Conservation (phyloP, 768 basidiomycete genomes). For the Pisolithus sp. region DNA sequence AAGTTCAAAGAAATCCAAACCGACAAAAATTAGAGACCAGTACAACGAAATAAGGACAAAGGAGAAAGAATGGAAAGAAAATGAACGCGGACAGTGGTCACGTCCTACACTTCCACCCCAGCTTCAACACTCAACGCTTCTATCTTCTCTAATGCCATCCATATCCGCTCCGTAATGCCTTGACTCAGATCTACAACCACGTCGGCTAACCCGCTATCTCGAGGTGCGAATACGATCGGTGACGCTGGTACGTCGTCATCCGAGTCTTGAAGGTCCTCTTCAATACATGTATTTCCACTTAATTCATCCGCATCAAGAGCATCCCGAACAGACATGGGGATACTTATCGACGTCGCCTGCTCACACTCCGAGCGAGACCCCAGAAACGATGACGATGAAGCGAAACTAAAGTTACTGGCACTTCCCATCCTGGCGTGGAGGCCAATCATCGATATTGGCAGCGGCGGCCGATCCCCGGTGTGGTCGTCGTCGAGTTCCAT, state of each 20-base stretch:
- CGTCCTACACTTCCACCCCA: no score
- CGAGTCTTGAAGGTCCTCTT: no score
- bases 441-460: background rate
- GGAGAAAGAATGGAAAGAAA: background rate
- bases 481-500: no score
- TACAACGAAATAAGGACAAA: no score
- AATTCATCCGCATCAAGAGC: background rate
- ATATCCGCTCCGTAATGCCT: slow-evolving; percentile 8
- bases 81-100: background rate
- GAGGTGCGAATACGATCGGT: background rate
- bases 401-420: background rate
- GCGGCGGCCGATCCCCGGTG: no score
- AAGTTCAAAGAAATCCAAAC: no score
- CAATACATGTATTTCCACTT: no score
- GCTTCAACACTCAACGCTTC: slow-evolving; percentile 5
- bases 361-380: slow-evolving; percentile 5
- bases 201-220: background rate
- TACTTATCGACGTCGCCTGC: slow-evolving; percentile 19
- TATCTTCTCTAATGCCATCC: slow-evolving; percentile 21
- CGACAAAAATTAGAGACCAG: no score
- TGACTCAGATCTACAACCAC: background rate
- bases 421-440: background rate
- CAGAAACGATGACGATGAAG: slow-evolving; percentile 9
- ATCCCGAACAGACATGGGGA: slow-evolving; percentile 7
- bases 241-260: background rate